Base-by-base conservation (phyloP, 139 green algal species). In the Coelastrella sp. region DNA sequence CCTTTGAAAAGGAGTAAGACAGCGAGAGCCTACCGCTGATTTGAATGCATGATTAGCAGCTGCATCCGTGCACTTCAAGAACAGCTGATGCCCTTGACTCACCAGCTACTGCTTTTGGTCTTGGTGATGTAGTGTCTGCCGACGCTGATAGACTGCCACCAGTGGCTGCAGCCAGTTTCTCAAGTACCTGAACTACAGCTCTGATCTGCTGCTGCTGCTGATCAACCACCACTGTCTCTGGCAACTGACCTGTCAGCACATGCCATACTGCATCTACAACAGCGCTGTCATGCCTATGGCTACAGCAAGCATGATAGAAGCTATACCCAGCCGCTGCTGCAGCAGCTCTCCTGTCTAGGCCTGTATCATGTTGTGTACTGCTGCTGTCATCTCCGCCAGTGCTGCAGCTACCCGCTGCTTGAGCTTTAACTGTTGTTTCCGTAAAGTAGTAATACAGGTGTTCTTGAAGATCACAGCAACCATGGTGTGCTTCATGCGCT, bases 221-320 rank as follows among this genome's bases (percentile, higher is more conserved):
- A 40, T 84, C 60, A 8, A 35, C 40, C 40, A 84, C 17, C 25
- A 84, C n/a, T 9, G 4, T 2, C 60, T 84, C 38, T 35, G 78
- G 78, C 78, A 75, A 21, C 62, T 76, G 78, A 1, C 78, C 78
- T 21, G 78, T 84, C 62, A 76, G 27, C 78, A 84, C 60, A 34
- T 62, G 27, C 60, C 60, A 76, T 25, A 84, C 19, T 6, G 21
- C 15, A 7, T 84, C 60, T 7, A 84, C 78, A 8, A 19, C 35
- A 15, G 9, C 60, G 2, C 59, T 75, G 60, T 34, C 30, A 6
- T 75, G 60, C 27, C 78, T 32, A 40, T 84, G 78, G 5, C 13
- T 53, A 21, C 78, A n/a, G 30, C 34, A 53, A 8, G 78, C 60
- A 76, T 76, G 62, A 63, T 84, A 84, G 25, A 84, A 43, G 21